Evolutionary conservation across 768 basidiomycete species (phyloP), one percentile per base, ranked within the genome.

Genomic region (Podaxis sp.): DNA sequence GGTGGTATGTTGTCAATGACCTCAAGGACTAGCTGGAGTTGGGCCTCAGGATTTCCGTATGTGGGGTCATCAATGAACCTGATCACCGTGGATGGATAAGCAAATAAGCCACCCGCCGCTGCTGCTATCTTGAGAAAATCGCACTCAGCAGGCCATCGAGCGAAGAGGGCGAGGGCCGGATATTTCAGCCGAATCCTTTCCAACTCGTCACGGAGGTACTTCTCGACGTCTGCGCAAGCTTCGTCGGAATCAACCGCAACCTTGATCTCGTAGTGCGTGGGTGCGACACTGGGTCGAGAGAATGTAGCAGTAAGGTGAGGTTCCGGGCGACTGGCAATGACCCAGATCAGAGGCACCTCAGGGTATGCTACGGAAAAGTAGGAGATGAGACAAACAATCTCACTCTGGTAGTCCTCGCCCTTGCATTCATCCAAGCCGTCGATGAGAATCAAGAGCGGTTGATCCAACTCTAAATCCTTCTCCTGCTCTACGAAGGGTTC

Each of bases 381-480:
- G 0, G 20, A 44, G 13, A 71, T 61, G 12, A 58, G 41, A 2
- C 41, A 20, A 4, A 73, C 51, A 22, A 72, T 56, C 22, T 66
- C 56, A 10, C 30, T 41, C 30, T 71, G 72, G 1, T 58, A 30
- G 13, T 56, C 28, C 2, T 62, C 28, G n/a, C 55, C 66, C 1
- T 63, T 48, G 26, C 72, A 71, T 57, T 72, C 73, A 44, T 75
- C 73, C 2, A 74, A 58, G 4, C 69, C 72, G 55, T 75, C 73
- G 20, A 54, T 10, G 17, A 52, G 72, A 65, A 26, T 70, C 53
- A 10, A 70, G 44, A 40, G 62, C 15, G 15, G 28, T 11, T 37
- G 17, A 48, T n/a, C 11, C 6, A 22, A n/a, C 40, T 2, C 11
- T 2, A 8, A n/a, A 20, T 15, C 13, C 41, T 15, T 13, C 22